A percentile compares a stretch with the other conserved stretches of the same genome.
These are phyloP conservation scores for Murraya paniculata DNA, from an alignment of 345 rosid genomes.

Conservation along the genomic window DNA sequence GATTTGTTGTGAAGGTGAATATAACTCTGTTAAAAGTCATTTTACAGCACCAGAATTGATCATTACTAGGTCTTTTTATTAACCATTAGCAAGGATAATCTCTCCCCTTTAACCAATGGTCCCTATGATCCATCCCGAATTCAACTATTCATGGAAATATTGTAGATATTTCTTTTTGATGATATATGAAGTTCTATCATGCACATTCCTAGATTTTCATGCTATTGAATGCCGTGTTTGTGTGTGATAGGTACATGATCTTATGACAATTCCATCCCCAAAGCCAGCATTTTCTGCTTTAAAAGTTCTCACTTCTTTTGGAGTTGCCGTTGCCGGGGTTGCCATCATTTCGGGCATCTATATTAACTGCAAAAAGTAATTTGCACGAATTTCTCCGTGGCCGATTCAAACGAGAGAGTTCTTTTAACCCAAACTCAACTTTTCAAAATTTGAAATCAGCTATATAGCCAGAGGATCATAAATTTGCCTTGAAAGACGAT, in stretches of 20 bases:
- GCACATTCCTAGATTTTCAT: neutral
- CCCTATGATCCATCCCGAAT: neutral
- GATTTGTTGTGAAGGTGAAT: neutral
- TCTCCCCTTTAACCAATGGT: neutral
- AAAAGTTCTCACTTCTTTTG: constrained; percentile 63
- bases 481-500: neutral
- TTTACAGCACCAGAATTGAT: neutral
- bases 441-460: neutral
- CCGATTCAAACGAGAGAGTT: neutral
- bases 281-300: constrained; percentile 37
- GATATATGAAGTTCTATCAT: neutral
- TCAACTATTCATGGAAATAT: neutral
- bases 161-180: neutral
- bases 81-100: neutral
- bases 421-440: neutral
- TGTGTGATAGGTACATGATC: constrained; percentile 53
- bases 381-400: neutral
- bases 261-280: constrained; percentile 61
- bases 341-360: constrained; percentile 70
- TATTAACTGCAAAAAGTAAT: constrained; percentile 52
- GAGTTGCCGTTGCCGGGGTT: constrained; percentile 65
- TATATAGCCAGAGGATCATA: neutral
- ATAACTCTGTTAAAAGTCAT: neutral
- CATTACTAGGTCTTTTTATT: neutral
- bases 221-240: neutral